Conservation (phyloP, 345 rosid species). For the Aquilaria sinensis region DNA sequence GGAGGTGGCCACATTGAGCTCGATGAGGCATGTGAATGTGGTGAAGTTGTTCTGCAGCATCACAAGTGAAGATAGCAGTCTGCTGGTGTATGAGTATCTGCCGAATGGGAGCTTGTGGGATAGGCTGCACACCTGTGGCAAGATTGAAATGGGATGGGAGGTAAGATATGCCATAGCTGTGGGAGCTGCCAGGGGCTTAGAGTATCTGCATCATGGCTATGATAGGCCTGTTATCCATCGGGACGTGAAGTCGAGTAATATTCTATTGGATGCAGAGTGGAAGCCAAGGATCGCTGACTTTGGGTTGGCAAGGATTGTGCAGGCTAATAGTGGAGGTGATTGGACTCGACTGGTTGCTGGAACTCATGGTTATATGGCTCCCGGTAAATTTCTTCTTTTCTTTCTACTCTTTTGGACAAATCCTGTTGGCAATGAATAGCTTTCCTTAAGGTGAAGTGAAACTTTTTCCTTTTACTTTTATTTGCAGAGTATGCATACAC, state of each 20-base stretch:
- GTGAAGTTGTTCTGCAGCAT: constrained; percentile 85
- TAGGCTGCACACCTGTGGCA: constrained; percentile 48
- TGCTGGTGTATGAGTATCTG: constrained; percentile 83
- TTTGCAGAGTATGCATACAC: constrained; percentile 68
- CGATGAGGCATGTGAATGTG: constrained; percentile 77
- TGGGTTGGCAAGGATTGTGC: constrained; percentile 73
- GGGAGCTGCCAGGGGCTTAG: constrained; percentile 80
- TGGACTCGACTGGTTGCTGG: constrained; percentile 57
- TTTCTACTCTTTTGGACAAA: not conserved
- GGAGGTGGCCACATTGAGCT: constrained; percentile 66
- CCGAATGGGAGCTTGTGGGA: constrained; percentile 93
- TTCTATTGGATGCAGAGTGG: constrained; percentile 75
- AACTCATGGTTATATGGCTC: constrained; percentile 88
- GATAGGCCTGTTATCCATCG: constrained; percentile 74
- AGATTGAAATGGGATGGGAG: constrained; percentile 55
- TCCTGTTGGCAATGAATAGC: no score
- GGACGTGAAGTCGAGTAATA: constrained; percentile 85
- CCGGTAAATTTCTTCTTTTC: constrained; percentile 43
- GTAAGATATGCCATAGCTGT: constrained; percentile 59
- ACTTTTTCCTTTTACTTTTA: not conserved
- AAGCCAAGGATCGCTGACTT: constrained; percentile 86
- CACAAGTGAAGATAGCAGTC: constrained; percentile 71
- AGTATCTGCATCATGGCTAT: constrained; percentile 80
- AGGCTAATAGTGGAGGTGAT: constrained; percentile 39
- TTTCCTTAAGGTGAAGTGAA: not conserved